These are phyloP conservation scores for Samsoniella hepiali DNA, from an alignment of 2,329 filamentous ascomycete genomes.

Conservation along the genomic window DNA sequence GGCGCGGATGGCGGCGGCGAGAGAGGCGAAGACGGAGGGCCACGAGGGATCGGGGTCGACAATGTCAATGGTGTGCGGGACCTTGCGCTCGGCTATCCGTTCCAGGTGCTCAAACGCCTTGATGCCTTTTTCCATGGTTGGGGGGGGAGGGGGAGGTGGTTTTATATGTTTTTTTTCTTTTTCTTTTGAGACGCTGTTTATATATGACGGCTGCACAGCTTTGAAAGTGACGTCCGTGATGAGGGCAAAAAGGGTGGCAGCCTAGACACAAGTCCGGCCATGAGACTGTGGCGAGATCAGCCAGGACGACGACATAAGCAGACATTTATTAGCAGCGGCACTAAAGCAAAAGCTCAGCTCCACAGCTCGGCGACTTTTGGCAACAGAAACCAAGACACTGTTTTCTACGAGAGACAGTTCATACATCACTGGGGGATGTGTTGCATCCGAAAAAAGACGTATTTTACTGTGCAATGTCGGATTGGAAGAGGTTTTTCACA, in stretches of 20 bases:
- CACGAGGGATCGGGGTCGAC: conserved; percentile 30
- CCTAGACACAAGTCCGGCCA: background rate
- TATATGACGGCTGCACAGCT: too few species aligned
- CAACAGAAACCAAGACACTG: background rate
- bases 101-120: conserved; percentile 15
- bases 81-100: conserved; percentile 19
- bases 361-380: background rate
- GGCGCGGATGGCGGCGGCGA: conserved; percentile 27
- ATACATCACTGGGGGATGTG: too few species aligned
- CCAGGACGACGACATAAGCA: background rate
- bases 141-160: background rate
- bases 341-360: background rate
- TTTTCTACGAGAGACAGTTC: too few species aligned
- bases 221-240: background rate
- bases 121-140: conserved; percentile 12
- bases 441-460: too few species aligned
- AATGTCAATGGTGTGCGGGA: conserved; percentile 25
- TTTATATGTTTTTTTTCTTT: too few species aligned
- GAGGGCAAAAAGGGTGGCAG: background rate
- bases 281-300: background rate
- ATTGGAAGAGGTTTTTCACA: too few species aligned
- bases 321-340: too few species aligned
- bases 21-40: conserved; percentile 26
- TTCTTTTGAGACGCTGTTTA: too few species aligned
- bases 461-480: too few species aligned